Conservation (phyloP, 2,329 filamentous ascomycete genomes). For the Fusarium tricinctum region DNA sequence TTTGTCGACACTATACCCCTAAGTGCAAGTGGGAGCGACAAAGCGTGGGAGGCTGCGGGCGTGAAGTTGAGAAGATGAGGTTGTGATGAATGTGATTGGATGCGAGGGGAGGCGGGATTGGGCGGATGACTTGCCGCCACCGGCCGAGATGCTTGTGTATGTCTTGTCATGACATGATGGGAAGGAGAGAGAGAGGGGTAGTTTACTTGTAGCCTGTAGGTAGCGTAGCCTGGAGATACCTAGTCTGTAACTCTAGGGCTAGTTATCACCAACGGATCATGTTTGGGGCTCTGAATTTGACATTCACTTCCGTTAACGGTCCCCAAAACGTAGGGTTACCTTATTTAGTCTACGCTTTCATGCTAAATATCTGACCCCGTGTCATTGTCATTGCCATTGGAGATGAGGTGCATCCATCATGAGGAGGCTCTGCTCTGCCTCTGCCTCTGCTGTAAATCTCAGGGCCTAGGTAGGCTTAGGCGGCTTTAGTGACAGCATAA, state of each 20-base stretch:
- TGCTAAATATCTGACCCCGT: constrained; percentile 17
- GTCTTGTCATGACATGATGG: constrained; percentile 34
- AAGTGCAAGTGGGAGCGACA: constrained; percentile 68
- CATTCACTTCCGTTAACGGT: not conserved
- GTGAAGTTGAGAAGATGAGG: constrained; percentile 33
- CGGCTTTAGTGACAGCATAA: constrained; percentile 28
- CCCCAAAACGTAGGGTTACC: constrained; percentile 11
- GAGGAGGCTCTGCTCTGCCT: constrained; percentile 40
- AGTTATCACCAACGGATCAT: not conserved
- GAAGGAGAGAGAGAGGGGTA: not conserved
- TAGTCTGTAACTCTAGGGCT: not conserved
- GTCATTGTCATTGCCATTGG: not conserved
- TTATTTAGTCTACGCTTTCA: constrained; percentile 35
- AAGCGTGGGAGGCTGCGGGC: constrained; percentile 42
- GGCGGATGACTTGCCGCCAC: constrained; percentile 38
- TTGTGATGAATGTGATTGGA: constrained; percentile 17
- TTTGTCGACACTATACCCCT: constrained; percentile 64
- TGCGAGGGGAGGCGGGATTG: constrained; percentile 14
- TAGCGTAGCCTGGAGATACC: not conserved
- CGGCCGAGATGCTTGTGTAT: constrained; percentile 19
- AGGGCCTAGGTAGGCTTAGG: not conserved
- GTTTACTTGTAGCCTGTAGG: not conserved
- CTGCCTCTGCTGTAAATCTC: no score
- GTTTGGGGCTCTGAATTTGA: constrained; percentile 9
- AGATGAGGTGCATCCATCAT: constrained; percentile 29